Evolutionary conservation across 2,329 filamentous ascomycete genomes (phyloP).

Genomic region (Penicillium sp.): DNA sequence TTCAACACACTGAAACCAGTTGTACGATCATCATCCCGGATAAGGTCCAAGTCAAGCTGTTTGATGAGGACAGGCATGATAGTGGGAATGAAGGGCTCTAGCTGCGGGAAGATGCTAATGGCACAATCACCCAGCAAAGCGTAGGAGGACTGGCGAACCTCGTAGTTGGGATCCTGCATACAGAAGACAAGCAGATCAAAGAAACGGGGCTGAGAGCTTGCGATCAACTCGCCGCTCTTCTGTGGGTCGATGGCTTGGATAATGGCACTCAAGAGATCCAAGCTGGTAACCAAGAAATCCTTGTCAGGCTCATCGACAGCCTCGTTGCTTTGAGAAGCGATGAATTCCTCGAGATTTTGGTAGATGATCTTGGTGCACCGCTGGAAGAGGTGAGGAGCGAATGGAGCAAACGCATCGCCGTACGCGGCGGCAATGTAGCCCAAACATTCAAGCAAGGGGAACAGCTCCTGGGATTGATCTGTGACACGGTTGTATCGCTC

Average conservation of each 20-base stretch:
- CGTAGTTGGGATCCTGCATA: slow-evolving; percentile 87
- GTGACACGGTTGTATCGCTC: slow-evolving; percentile 82
- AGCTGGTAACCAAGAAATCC: slow-evolving; percentile 92
- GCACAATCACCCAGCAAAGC: slow-evolving; percentile 93
- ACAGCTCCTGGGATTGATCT: slow-evolving; percentile 89
- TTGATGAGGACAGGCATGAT: slow-evolving; percentile 78
- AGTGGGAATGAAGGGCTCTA: slow-evolving; percentile 71
- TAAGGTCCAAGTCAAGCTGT: slow-evolving; percentile 79
- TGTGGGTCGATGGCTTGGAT: slow-evolving; percentile 80
- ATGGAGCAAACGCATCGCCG: slow-evolving; percentile 77
- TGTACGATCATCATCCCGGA: slow-evolving; percentile 78
- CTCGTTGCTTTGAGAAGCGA: slow-evolving; percentile 68
- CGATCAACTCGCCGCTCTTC: slow-evolving; percentile 75
- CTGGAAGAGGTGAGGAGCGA: slow-evolving; percentile 80
- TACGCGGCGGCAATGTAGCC: slow-evolving; percentile 91
- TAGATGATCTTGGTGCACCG: slow-evolving; percentile 92
- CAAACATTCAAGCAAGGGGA: slow-evolving; percentile 92
- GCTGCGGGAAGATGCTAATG: slow-evolving; percentile 82
- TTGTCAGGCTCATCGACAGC: slow-evolving; percentile 81
- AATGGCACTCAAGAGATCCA: slow-evolving; percentile 90
- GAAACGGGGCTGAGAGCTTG: slow-evolving; percentile 74
- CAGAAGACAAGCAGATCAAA: slow-evolving; percentile 90
- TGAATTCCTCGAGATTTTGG: slow-evolving; percentile 79
- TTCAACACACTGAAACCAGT: slow-evolving; percentile 90
- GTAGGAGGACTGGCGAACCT: slow-evolving; percentile 94